Evolutionary conservation across 2,329 filamentous ascomycete species (phyloP).

Genomic region (Thelonectria blattea): DNA sequence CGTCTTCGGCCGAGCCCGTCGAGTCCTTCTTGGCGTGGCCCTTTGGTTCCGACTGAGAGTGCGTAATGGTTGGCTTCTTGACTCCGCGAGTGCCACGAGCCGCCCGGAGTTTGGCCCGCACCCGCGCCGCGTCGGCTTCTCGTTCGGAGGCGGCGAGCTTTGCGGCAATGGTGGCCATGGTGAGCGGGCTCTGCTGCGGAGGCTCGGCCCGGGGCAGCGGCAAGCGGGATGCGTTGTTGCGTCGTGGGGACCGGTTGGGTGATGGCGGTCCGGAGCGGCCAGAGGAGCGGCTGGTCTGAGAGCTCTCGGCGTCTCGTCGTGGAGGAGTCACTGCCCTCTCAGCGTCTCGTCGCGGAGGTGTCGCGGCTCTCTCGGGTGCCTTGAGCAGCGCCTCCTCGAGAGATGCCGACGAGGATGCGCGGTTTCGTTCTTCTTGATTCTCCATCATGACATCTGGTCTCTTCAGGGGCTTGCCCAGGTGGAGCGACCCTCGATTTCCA

Average conservation of each 20-base stretch:
- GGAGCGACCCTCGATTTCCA: slow-evolving; percentile 52
- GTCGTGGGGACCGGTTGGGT: slow-evolving; percentile 28
- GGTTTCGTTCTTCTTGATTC: slow-evolving; percentile 44
- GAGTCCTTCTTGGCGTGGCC: slow-evolving; percentile 11
- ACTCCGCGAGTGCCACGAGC: slow-evolving; percentile 48
- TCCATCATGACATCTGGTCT: slow-evolving; percentile 38
- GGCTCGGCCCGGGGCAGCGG: slow-evolving; percentile 47
- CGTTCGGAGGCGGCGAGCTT: slow-evolving; percentile 69
- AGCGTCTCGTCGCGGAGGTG: slow-evolving; percentile 15
- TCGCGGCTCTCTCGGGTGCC: slow-evolving; percentile 28
- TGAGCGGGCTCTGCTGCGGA: slow-evolving; percentile 62
- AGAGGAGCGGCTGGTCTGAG: slow-evolving; percentile 17
- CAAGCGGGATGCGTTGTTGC: slow-evolving; percentile 30
- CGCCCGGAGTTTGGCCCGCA: slow-evolving; percentile 66
- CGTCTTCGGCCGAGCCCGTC: slow-evolving; percentile 31
- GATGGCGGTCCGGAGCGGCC: slow-evolving; percentile 26
- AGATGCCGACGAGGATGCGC: slow-evolving; percentile 40
- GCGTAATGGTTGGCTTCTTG: slow-evolving; percentile 39
- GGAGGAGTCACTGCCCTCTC: slow-evolving; percentile 20
- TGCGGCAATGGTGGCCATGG: slow-evolving; percentile 66
- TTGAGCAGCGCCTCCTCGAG: slow-evolving; percentile 44
- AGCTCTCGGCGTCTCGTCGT: slow-evolving; percentile 25
- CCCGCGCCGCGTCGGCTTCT: slow-evolving; percentile 67
- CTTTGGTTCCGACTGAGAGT: slow-evolving; percentile 28
- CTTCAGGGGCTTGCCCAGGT: slow-evolving; percentile 31